Percentiles rank a stretch among this genome's conserved stretches.
These are phyloP conservation scores for Hippophae gyantsensis DNA, from an alignment of 306 rosid species.

Conservation along the genomic window DNA sequence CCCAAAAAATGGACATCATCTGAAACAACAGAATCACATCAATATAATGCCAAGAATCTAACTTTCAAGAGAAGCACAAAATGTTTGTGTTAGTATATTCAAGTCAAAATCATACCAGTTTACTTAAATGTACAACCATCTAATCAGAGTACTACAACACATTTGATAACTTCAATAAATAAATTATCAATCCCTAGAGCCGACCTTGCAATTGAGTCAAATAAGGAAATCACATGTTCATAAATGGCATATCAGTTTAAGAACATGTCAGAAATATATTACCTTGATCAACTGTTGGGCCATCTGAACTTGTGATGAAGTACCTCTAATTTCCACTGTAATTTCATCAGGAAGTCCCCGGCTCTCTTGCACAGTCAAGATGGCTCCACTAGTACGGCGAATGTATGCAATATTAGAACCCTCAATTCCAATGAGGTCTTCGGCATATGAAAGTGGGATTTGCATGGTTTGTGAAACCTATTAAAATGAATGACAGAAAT, in stretches of 20 bases:
- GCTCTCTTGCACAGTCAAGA: slow-evolving; percentile 84
- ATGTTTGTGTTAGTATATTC: no score
- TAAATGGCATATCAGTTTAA: background rate
- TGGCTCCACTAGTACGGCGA: slow-evolving; percentile 88
- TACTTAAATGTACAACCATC: no score
- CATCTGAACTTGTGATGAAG: slow-evolving; percentile 71
- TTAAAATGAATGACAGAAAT: slow-evolving; percentile 8
- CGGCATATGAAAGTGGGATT: slow-evolving; percentile 90
- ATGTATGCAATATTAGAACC: slow-evolving; percentile 85
- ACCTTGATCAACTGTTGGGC: slow-evolving; percentile 96
- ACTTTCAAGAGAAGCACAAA: no score
- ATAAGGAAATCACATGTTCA: background rate
- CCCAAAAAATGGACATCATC: no score
- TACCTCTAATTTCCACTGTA: slow-evolving; percentile 90
- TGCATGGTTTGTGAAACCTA: slow-evolving; percentile 96
- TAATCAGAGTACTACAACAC: no score
- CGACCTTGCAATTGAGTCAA: background rate
- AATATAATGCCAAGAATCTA: no score
- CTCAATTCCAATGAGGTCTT: slow-evolving; percentile 88
- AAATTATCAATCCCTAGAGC: no score
- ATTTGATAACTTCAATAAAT: no score
- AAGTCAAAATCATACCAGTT: no score
- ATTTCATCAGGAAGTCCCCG: slow-evolving; percentile 83
- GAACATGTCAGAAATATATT: background rate
- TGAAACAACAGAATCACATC: no score